Conservation (phyloP, 116 monocot species). For the Iris pallida region DNA sequence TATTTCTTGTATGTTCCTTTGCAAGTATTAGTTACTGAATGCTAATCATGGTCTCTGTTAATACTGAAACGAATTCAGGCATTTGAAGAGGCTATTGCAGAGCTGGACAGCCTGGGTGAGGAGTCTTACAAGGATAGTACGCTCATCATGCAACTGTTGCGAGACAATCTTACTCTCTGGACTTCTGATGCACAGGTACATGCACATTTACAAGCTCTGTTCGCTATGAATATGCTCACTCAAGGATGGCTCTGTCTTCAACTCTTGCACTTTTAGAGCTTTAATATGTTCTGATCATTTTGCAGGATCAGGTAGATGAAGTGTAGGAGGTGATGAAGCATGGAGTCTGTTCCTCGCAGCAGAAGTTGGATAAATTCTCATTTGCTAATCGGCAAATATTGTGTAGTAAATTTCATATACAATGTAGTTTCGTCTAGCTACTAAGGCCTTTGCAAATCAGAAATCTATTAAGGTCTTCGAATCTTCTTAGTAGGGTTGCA, state of each 20-base stretch:
- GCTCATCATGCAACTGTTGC: conserved; percentile 15
- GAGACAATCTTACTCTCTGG: conserved; percentile 22
- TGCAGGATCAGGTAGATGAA: conserved; percentile 11
- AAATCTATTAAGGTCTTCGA: too few relatives aligned
- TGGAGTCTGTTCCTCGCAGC: neutral
- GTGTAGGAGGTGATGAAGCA: neutral
- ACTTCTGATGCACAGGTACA: conserved; percentile 14
- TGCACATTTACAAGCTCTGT: neutral
- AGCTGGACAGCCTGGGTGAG: conserved; percentile 9
- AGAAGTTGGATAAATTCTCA: neutral
- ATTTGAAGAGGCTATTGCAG: conserved; percentile 17
- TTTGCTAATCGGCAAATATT: neutral
- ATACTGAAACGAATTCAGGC: conserved; percentile 8
- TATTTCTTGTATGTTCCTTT: neutral
- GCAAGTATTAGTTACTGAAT: neutral
- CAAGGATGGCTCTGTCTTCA: neutral
- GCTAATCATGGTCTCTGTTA: neutral
- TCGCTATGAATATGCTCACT: neutral
- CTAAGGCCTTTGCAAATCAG: too few relatives aligned
- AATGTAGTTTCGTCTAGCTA: neutral
- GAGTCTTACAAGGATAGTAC: conserved; percentile 12
- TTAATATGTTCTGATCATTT: neutral
- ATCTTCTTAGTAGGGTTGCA: too few relatives aligned
- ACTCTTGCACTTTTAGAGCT: neutral
- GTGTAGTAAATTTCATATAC: neutral